phyloP scores from a whole-genome alignment of 2,329 filamentous ascomycete species.

The Xylaria sp. region DNA sequence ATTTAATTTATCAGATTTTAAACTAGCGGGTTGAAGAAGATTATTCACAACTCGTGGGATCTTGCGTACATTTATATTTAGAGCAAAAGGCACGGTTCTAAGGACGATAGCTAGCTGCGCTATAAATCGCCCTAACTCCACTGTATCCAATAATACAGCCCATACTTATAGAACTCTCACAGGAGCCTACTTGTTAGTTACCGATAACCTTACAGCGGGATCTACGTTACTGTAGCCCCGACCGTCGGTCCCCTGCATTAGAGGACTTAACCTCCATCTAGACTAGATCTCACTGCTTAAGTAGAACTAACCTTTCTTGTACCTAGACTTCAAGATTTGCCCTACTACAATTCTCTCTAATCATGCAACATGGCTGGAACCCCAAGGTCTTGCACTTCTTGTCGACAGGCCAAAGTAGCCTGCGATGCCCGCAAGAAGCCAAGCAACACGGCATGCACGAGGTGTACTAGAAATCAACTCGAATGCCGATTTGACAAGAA shows the following conservation, averaged over 20 bases:
- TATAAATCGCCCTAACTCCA: no score
- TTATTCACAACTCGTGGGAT: no score
- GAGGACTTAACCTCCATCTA: neutral
- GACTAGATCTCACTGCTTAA: neutral
- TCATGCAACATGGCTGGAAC: conserved; percentile 31
- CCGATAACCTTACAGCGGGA: neutral
- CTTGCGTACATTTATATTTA: no score
- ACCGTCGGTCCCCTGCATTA: neutral
- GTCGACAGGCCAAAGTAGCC: conserved; percentile 35
- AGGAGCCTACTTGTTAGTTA: neutral
- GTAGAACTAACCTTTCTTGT: conserved; percentile 5
- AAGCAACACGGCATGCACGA: conserved; percentile 24
- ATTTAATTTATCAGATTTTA: no score
- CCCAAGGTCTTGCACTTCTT: conserved; percentile 31
- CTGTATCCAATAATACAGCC: no score
- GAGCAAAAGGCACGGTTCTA: no score
- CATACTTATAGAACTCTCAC: no score
- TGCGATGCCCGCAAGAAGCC: conserved; percentile 36
- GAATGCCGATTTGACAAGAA: conserved; percentile 36
- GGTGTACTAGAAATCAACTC: conserved; percentile 28
- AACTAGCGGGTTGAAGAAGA: no score
- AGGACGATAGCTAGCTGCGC: no score
- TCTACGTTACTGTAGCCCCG: neutral
- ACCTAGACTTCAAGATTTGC: neutral
- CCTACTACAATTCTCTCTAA: conserved; percentile 1